Conservation (phyloP, 116 monocot genomes). For the Phalaenopsis hybrid region DNA sequence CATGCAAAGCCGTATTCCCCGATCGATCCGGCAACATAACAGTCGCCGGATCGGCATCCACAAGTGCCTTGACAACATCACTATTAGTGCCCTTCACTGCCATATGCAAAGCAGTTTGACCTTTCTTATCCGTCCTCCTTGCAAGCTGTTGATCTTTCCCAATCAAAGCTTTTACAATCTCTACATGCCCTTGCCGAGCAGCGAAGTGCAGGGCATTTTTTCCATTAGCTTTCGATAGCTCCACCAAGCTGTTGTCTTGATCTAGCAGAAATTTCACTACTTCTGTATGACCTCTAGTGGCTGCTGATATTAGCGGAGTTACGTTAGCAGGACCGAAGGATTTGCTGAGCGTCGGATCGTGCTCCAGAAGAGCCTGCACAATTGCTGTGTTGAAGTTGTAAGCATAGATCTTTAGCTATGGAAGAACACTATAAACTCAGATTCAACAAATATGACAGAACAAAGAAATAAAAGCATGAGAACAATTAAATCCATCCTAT, state of each 20-base stretch:
- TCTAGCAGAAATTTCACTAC: constrained; percentile 41
- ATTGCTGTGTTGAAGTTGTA: constrained; percentile 33
- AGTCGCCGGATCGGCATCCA: constrained; percentile 69
- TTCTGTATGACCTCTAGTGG: constrained; percentile 50
- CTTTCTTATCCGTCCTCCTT: constrained; percentile 63
- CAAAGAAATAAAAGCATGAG: neutral
- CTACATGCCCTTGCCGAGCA: constrained; percentile 56
- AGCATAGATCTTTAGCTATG: neutral
- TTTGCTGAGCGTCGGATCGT: constrained; percentile 42
- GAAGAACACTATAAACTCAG: too few species aligned
- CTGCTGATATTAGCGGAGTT: constrained; percentile 64
- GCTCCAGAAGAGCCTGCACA: constrained; percentile 53
- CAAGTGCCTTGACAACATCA: constrained; percentile 56
- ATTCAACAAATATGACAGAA: too few species aligned
- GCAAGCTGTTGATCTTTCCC: constrained; percentile 68
- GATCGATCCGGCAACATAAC: constrained; percentile 68
- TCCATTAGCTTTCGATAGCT: constrained; percentile 53
- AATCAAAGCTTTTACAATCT: constrained; percentile 49
- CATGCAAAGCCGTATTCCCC: constrained; percentile 66
- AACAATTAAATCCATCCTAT: too few species aligned
- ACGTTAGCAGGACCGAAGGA: constrained; percentile 57
- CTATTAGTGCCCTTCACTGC: constrained; percentile 58
- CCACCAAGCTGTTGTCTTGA: constrained; percentile 31
- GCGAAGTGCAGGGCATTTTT: constrained; percentile 74
- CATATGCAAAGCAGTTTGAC: constrained; percentile 74